These are phyloP conservation scores for Choricystis sp. DNA, from an alignment of 139 green algal genomes.

Conservation along the genomic window DNA sequence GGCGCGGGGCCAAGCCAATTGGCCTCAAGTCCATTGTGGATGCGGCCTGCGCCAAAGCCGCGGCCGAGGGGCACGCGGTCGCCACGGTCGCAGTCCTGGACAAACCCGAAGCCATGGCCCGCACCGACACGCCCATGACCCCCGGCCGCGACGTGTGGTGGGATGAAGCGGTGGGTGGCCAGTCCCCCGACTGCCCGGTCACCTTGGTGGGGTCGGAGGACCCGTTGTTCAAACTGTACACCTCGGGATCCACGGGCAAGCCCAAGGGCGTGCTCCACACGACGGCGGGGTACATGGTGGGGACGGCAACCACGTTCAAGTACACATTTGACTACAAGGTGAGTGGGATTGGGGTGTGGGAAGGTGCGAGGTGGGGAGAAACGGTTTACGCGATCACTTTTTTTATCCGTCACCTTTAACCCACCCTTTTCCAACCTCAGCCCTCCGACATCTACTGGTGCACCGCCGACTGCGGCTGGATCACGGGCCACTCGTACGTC, in stretches of 20 bases:
- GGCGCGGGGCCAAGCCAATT: slow-evolving; percentile 68
- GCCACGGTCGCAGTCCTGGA: slow-evolving; percentile 46
- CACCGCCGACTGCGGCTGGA: slow-evolving; percentile 96
- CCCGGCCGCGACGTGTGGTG: slow-evolving; percentile 69
- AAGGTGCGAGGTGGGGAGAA: too few relatives aligned
- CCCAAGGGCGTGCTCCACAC: slow-evolving; percentile 93
- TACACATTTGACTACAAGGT: slow-evolving; percentile 34
- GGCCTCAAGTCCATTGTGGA: slow-evolving; percentile 76
- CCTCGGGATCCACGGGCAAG: slow-evolving; percentile 79
- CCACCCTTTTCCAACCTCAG: slow-evolving; percentile 63
- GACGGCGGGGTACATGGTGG: slow-evolving; percentile 76
- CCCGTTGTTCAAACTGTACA: slow-evolving; percentile 94
- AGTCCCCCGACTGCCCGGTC: slow-evolving; percentile 43
- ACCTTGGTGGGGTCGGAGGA: slow-evolving; percentile 82
- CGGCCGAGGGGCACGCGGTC: slow-evolving; percentile 5
- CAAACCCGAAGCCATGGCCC: slow-evolving; percentile 39
- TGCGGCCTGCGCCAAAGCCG: slow-evolving; percentile 21
- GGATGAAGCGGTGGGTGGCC: slow-evolving; percentile 41
- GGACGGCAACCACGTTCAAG: slow-evolving; percentile 53
- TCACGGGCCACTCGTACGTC: slow-evolving; percentile 85
- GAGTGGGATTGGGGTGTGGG: too few relatives aligned
- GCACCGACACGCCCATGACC: slow-evolving; percentile 23
- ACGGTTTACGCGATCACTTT: slow-evolving; percentile 60
- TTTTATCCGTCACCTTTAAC: too few relatives aligned
- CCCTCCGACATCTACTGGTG: slow-evolving; percentile 83